Percentiles rank a stretch among this genome's conserved stretches.
These are phyloP conservation scores for Fusarium abutilonis DNA, from an alignment of 2,329 filamentous ascomycete species.

Conservation along the genomic window DNA sequence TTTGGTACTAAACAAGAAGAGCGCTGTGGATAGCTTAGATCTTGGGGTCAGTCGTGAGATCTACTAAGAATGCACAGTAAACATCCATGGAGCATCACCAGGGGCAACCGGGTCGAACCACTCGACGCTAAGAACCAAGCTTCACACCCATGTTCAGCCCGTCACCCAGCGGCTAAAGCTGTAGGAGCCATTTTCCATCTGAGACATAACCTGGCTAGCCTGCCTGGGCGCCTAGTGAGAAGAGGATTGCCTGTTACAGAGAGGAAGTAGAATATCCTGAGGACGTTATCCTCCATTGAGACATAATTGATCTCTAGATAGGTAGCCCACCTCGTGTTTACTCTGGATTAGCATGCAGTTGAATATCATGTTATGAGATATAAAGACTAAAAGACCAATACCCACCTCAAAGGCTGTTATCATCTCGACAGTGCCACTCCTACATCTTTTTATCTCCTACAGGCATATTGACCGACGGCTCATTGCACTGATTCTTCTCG, in stretches of 20 bases:
- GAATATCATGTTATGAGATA: too few relatives aligned
- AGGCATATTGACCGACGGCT: conserved; percentile 3
- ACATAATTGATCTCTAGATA: too few relatives aligned
- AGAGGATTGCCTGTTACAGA: too few relatives aligned
- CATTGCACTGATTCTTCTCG: conserved; percentile 12
- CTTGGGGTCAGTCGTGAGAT: conserved; percentile 27
- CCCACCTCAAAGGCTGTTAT: too few relatives aligned
- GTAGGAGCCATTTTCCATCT: conserved; percentile 21
- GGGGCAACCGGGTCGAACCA: conserved; percentile 20
- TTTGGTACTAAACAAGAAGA: conserved; percentile 40
- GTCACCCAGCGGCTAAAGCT: conserved; percentile 28
- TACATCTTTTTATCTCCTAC: too few relatives aligned
- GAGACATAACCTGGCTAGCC: conserved; percentile 31
- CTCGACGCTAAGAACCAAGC: conserved; percentile 8
- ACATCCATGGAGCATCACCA: conserved; percentile 12
- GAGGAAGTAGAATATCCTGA: too few relatives aligned
- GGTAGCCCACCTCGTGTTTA: too few relatives aligned
- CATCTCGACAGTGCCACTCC: too few relatives aligned
- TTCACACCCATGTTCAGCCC: conserved; percentile 19
- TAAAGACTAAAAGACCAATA: too few relatives aligned
- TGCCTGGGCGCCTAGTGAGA: too few relatives aligned
- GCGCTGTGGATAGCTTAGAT: conserved; percentile 32
- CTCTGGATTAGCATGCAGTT: too few relatives aligned
- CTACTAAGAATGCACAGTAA: conserved; percentile 22
- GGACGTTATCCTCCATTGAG: too few relatives aligned